phyloP scores from a whole-genome alignment of 2,329 filamentous ascomycete species.

The Diplodia sapinea region DNA sequence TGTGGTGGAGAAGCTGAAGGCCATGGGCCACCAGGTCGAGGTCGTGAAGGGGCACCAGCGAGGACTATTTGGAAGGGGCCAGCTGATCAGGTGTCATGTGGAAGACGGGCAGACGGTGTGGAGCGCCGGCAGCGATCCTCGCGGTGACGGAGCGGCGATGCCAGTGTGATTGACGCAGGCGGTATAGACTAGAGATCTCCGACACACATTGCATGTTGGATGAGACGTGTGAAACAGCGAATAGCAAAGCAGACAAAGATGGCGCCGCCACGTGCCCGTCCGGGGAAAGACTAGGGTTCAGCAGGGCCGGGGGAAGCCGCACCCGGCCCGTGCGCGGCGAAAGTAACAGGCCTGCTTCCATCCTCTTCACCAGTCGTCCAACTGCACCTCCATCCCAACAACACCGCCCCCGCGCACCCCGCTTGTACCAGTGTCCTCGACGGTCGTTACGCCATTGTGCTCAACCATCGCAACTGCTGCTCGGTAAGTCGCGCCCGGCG shows the following conservation, averaged over 20 bases:
- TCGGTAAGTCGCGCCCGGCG: constrained; percentile 2
- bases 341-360: constrained; percentile 9
- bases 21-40: constrained; percentile 74
- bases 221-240: not conserved
- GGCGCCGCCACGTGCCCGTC: constrained; percentile 13
- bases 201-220: not conserved
- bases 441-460: not conserved
- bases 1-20: constrained; percentile 69
- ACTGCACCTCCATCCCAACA: not conserved
- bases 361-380: not conserved
- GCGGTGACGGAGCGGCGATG: constrained; percentile 79
- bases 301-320: constrained; percentile 2
- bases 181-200: not conserved
- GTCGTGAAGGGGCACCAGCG: constrained; percentile 70
- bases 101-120: constrained; percentile 79
- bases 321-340: not conserved
- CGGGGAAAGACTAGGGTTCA: constrained; percentile 6
- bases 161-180: constrained; percentile 43
- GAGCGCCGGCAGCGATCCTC: constrained; percentile 85
- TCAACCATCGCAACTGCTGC: not conserved
- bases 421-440: not conserved
- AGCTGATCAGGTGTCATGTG: constrained; percentile 79
- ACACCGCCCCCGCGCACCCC: not conserved
- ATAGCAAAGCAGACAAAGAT: not conserved
- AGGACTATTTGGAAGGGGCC: constrained; percentile 80